A percentile compares a stretch with the other conserved stretches of the same genome.
Evolutionary conservation across 257 asterid species (phyloP).

Genomic region (Salvia splendens): DNA sequence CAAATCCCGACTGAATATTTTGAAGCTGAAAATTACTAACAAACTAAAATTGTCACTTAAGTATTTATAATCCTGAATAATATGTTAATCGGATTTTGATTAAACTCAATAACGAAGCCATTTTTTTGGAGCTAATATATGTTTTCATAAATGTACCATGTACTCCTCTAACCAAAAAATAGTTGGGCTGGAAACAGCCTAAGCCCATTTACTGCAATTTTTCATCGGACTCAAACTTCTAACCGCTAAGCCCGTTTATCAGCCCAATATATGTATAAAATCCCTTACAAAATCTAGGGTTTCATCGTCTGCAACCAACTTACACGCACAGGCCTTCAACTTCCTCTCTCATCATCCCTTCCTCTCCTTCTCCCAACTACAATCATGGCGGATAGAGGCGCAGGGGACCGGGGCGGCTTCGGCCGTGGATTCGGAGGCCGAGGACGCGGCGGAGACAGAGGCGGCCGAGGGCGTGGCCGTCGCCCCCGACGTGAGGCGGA

Average conservation of each 20-base stretch:
- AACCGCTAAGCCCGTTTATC: constrained; percentile 9
- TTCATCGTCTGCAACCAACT: constrained; percentile 10
- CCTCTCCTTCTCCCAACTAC: neutral
- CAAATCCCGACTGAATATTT: no score
- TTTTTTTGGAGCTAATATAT: no score
- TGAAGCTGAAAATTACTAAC: no score
- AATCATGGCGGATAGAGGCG: constrained; percentile 66
- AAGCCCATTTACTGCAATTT: neutral
- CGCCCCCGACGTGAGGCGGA: constrained; percentile 68
- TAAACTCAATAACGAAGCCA: no score
- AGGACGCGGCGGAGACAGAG: constrained; percentile 58
- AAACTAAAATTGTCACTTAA: no score
- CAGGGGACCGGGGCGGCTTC: constrained; percentile 61
- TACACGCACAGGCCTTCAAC: neutral
- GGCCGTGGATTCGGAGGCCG: constrained; percentile 68
- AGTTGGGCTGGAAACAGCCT: no score
- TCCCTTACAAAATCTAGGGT: constrained; percentile 26
- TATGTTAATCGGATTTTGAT: no score
- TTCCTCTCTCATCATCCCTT: neutral
- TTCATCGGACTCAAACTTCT: neutral
- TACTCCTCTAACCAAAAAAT: neutral
- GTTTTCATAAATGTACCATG: no score
- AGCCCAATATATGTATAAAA: constrained; percentile 19
- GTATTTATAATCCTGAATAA: no score
- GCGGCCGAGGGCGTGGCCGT: constrained; percentile 65